Base-by-base conservation (phyloP, 345 rosid species). In the Theobroma cacao region DNA sequence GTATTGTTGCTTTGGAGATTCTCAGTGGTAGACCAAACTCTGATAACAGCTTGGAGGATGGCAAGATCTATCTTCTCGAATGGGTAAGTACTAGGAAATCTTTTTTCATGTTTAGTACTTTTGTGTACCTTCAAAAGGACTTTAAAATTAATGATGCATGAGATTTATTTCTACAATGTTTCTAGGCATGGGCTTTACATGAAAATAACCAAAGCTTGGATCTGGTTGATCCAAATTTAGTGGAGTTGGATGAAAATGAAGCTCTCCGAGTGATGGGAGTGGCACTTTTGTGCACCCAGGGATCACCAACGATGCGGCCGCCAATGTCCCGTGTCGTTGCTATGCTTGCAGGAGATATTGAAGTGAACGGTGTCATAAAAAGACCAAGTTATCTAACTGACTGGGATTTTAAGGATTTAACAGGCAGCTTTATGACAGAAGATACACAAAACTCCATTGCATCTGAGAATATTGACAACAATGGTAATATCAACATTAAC, bases 21-120 rank as follows among this genome's bases (percentile, higher is more conserved):
- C 64, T 91, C 20, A 88, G 92, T 50, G 93, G 98, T 62, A 89
- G 94, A 77, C 86, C 89, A 7, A 91, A 91, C 80, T 86, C 91
- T 4, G 90, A 84, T 78, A 28, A 82, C 2, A 85, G 66, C 61
- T 69, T 84, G 80, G 88, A 86, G 28, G 81, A 82, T 0, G 90
- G 85, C 7, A 82, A 81, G 75, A 71, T 82, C 8, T 93, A 89
- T 82, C 96, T 91, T 85, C 93, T 93, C 38, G 93, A 90, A 80
- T 91, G 92, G 98, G 97, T 92, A 41, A 38, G 6, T 1, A 13
- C 5, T 15, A 20, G 55, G 1, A 41, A 78, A 24, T 0, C 1
- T 47, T 15, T 45, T 24, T 3, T n/a, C 34, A 5, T 36, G 53
- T 66, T 20, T 47, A 38, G 17, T 13, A 24, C 76, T 55, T 28